Conservation (phyloP, 805 yeast species). For the Myxozyma vanderwaltii region DNA sequence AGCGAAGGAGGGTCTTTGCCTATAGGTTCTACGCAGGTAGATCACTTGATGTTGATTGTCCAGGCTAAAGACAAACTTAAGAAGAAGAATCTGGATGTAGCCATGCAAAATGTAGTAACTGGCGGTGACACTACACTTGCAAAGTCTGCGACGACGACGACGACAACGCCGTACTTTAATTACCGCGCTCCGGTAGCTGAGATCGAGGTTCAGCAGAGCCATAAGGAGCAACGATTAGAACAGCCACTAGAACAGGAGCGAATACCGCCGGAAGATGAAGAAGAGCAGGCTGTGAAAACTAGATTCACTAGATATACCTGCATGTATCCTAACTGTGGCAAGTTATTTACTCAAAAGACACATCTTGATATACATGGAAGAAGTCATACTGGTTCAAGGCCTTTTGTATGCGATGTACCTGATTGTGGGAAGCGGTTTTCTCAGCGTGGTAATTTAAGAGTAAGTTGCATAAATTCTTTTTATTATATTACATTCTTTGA, state of each 20-base stretch:
- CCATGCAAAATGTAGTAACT: not conserved
- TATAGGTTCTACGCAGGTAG: conserved; percentile 64
- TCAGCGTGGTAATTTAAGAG: conserved; percentile 82
- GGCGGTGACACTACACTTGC: not conserved
- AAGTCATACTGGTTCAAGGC: conserved; percentile 84
- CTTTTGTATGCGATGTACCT: conserved; percentile 68
- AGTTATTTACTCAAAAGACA: conserved; percentile 83
- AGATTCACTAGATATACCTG: conserved; percentile 36
- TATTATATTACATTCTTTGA: not conserved
- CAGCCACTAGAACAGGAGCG: not conserved
- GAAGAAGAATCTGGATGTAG: not conserved
- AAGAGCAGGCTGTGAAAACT: not conserved
- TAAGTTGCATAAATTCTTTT: not conserved
- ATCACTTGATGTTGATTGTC: conserved; percentile 85
- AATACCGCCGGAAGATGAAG: conserved; percentile 45
- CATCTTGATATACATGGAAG: conserved; percentile 87
- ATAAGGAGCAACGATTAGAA: not conserved
- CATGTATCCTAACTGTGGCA: conserved; percentile 58
- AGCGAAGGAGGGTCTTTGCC: conserved; percentile 7
- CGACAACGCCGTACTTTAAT: too few species aligned
- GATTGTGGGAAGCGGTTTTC: conserved; percentile 78
- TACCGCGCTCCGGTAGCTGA: too few species aligned
- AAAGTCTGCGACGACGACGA: too few species aligned
- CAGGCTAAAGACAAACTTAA: conserved; percentile 76
- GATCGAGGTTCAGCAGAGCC: too few species aligned